phyloP scores from a whole-genome alignment of 2,329 filamentous ascomycete genomes.

The Ascochyta clinopodiicola region DNA sequence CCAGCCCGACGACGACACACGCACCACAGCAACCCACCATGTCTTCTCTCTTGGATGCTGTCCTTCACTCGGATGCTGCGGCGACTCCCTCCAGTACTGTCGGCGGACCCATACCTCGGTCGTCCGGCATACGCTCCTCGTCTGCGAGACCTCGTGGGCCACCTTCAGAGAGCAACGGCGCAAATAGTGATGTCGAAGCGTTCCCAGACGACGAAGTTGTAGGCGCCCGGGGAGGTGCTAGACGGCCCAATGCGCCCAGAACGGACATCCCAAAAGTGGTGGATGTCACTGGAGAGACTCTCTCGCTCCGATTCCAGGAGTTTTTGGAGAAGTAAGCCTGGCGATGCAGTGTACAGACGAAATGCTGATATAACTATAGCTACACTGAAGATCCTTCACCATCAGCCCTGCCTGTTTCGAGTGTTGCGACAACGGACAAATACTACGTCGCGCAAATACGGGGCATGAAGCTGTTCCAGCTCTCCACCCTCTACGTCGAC shows the following conservation, averaged over 20 bases:
- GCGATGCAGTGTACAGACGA: not conserved
- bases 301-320: constrained; percentile 77
- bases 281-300: constrained; percentile 75
- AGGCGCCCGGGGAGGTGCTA: constrained; percentile 54
- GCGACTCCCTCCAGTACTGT: constrained; percentile 47
- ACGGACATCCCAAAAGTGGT: constrained; percentile 73
- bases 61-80: constrained; percentile 56
- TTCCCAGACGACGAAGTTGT: constrained; percentile 69
- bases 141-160: constrained; percentile 64
- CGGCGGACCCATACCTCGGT: constrained; percentile 44
- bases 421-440: constrained; percentile 75
- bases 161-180: constrained; percentile 58
- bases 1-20: constrained; percentile 3
- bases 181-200: constrained; percentile 63
- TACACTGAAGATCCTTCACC: constrained; percentile 73
- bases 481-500: constrained; percentile 89
- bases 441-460: constrained; percentile 87
- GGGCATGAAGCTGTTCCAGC: constrained; percentile 72
- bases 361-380: constrained; percentile 36
- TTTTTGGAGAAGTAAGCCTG: constrained; percentile 75
- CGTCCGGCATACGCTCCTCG: constrained; percentile 52
- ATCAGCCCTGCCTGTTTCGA: constrained; percentile 70
- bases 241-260: constrained; percentile 53
- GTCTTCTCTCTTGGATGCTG: constrained; percentile 60
- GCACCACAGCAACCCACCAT: constrained; percentile 43